A percentile compares a stretch with the other conserved stretches of the same genome.
These are phyloP conservation scores for Keithomyces neogunnii DNA, from an alignment of 2,329 filamentous ascomycete species.

Conservation along the genomic window DNA sequence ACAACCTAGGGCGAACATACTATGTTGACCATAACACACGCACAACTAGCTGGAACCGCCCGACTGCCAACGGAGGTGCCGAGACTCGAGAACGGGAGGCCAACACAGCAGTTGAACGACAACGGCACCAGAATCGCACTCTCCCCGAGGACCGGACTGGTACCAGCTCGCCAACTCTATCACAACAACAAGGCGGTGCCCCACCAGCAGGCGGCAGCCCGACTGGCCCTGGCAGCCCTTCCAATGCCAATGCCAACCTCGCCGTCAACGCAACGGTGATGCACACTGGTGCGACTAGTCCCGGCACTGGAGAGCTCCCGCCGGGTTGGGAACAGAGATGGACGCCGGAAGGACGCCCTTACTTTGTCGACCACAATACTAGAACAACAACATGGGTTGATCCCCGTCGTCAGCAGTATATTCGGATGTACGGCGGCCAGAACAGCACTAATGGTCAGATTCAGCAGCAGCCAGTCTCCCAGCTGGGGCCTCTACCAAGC, in stretches of 20 bases:
- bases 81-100: conserved; percentile 73
- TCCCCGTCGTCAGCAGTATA: conserved; percentile 93
- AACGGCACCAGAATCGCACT: conserved; percentile 90
- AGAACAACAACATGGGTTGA: conserved; percentile 98
- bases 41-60: conserved; percentile 92
- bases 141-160: conserved; percentile 93
- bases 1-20: conserved; percentile 90
- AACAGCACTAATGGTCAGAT: conserved; percentile 80
- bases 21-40: conserved; percentile 98
- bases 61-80: conserved; percentile 68
- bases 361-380: conserved; percentile 98
- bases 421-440: conserved; percentile 89
- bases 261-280: conserved; percentile 66
- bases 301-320: conserved; percentile 88
- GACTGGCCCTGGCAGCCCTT: conserved; percentile 15
- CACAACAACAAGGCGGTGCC: conserved; percentile 37
- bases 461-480: conserved; percentile 94
- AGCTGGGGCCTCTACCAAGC: conserved; percentile 88
- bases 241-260: conserved; percentile 31
- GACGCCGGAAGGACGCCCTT: conserved; percentile 88
- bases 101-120: conserved; percentile 85
- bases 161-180: conserved; percentile 77
- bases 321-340: conserved; percentile 94
- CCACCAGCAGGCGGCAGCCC: conserved; percentile 26
- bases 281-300: conserved; percentile 86